A percentile compares a stretch with the other conserved stretches of the same genome.
Conservation (phyloP, 495 filamentous ascomycete genomes). For the Tuber umbilicatum region DNA sequence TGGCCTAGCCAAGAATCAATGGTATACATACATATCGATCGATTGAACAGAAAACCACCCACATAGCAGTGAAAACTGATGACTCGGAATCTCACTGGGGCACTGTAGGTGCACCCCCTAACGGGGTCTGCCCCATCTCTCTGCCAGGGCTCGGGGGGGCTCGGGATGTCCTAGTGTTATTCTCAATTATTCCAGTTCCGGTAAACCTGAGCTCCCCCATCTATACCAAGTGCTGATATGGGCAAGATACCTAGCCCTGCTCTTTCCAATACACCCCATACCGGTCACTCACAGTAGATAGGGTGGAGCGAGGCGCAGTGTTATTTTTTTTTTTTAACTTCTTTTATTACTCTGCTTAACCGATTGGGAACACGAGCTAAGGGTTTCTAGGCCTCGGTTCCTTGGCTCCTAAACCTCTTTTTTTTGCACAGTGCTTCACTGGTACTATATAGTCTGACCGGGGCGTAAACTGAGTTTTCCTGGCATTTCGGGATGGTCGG, state of each 20-base stretch:
- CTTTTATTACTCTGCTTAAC: neutral
- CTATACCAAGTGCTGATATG: neutral
- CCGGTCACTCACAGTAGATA: neutral
- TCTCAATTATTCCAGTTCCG: neutral
- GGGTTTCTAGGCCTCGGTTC: neutral
- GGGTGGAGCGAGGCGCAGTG: neutral
- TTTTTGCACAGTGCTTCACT: neutral
- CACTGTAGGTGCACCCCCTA: neutral
- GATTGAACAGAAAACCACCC: neutral
- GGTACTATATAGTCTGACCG: neutral
- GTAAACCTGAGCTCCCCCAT: neutral
- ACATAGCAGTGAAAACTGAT: neutral
- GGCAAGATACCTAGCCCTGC: neutral
- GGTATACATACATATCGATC: neutral
- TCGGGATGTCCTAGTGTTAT: neutral
- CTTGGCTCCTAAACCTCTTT: neutral
- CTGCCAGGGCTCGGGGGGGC: neutral
- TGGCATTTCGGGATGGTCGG: neutral
- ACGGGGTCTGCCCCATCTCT: neutral
- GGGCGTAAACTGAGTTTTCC: neutral
- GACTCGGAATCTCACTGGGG: neutral
- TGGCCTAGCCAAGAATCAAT: neutral
- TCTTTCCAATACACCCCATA: neutral
- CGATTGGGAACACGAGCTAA: neutral
- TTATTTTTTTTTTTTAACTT: neutral